Evolutionary conservation across 2,329 filamentous ascomycete genomes (phyloP), one percentile per base, ranked within the genome.

Genomic region (Fusarium gaditjirri): DNA sequence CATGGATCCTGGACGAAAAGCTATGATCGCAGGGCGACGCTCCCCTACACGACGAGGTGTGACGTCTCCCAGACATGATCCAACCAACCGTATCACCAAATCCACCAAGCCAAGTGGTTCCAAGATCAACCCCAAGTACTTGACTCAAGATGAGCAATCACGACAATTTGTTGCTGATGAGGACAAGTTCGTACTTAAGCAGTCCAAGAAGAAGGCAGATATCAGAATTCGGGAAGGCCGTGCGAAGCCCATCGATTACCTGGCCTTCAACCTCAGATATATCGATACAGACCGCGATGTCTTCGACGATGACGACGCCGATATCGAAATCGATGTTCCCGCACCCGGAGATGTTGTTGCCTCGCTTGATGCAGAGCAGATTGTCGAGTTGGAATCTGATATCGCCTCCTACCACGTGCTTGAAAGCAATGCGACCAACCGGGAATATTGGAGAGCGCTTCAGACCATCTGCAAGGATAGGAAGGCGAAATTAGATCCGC

Each of bases 121-220:
- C 29, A 77, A 76, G 65, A 77, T 79, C 56, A 71, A 77, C 39
- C 76, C 81, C n/a, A 81, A 79, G 59, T 88, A 87, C 75, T 83
- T 93, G 68, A 92, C 92, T 64, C 89, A 94, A 79, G 93, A 94
- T 76, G 91, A 95, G 78, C 92, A 94, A 78, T 92, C 91, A 73
- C 87, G 91, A 31, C 88, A 92, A 78, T 99, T 96, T 87, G 93
- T 98, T 25, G 93, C 95, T 57, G 93, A 97, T 76, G 96, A 99
- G 81, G 96, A 99, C 84, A 91, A 92, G 72, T 99, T 99, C 78
- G 96, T 98, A 62, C 85, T 99, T 78, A 95, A 94, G 82, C 96
- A 99, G 83, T 93, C 95, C 50, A 99, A 98, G 87, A 98, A 97
- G 86, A 98, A 98, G 85, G 95, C 96, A 44, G 93, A 95, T 73